Evolutionary conservation across 345 rosid genomes (phyloP).

Genomic region (Moringa oleifera): DNA sequence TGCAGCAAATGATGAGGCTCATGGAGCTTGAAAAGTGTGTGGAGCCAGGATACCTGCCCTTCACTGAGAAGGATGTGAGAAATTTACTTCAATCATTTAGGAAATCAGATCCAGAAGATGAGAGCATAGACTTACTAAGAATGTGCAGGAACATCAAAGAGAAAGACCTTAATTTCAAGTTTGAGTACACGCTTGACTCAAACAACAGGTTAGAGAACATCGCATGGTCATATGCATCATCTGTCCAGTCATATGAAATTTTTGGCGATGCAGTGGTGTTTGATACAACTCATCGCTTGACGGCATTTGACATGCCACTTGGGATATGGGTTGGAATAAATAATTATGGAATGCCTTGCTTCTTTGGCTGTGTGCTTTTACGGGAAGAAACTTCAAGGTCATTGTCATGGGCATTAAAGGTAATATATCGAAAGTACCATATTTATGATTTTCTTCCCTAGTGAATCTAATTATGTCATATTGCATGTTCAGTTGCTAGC

Average conservation of each 20-base stretch:
- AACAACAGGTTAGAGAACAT: conserved; percentile 70
- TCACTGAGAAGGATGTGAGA: conserved; percentile 96
- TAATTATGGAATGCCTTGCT: conserved; percentile 95
- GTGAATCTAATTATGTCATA: neutral
- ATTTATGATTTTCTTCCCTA: neutral
- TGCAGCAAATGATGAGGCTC: conserved; percentile 98
- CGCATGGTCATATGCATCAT: conserved; percentile 94
- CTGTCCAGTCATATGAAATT: conserved; percentile 73
- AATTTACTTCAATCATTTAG: conserved; percentile 88
- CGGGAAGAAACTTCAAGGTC: conserved; percentile 79
- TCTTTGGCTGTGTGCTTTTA: conserved; percentile 88
- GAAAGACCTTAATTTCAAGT: conserved; percentile 86
- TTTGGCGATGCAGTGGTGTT: conserved; percentile 96
- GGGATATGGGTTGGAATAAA: conserved; percentile 95
- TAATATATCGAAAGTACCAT: conserved; percentile 18
- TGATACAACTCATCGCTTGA: conserved; percentile 86
- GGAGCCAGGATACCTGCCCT: conserved; percentile 90
- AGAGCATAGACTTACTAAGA: conserved; percentile 75
- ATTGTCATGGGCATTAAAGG: conserved; percentile 94
- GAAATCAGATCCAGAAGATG: conserved; percentile 84
- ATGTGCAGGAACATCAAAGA: conserved; percentile 91
- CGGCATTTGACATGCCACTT: conserved; percentile 95
- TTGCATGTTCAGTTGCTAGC: neutral
- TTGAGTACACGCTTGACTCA: conserved; percentile 64
- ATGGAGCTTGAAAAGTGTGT: conserved; percentile 98